Evolutionary conservation across 257 asterid species (phyloP).

Genomic region (Scutellaria barbata): DNA sequence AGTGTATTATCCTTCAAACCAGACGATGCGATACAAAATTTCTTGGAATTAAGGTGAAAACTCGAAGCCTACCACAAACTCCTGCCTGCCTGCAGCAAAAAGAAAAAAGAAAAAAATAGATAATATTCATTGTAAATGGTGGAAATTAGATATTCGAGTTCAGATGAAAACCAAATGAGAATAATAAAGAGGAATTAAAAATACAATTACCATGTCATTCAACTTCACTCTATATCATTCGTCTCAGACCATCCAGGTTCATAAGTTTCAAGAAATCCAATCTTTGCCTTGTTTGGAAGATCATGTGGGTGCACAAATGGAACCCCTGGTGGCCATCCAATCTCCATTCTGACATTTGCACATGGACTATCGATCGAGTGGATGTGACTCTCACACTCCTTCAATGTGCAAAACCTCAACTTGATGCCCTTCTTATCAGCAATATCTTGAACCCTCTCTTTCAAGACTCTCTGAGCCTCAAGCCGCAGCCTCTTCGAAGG

Average conservation of each 20-base stretch:
- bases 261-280: slow-evolving; percentile 94
- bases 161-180: slow-evolving; percentile 17
- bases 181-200: slow-evolving; percentile 41
- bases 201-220: slow-evolving; percentile 40
- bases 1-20: slow-evolving; percentile 10
- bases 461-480: slow-evolving; percentile 96
- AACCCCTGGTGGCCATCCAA: slow-evolving; percentile 97
- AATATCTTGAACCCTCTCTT: slow-evolving; percentile 95
- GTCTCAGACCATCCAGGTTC: slow-evolving; percentile 98
- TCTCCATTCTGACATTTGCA: slow-evolving; percentile 81
- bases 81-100: slow-evolving; percentile 28
- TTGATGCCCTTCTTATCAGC: slow-evolving; percentile 82
- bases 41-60: slow-evolving; percentile 20
- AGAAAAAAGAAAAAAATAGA: not conserved
- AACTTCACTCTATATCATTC: slow-evolving; percentile 74
- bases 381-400: slow-evolving; percentile 94
- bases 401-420: slow-evolving; percentile 88
- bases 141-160: not conserved
- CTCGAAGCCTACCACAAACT: slow-evolving; percentile 19
- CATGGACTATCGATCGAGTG: slow-evolving; percentile 92
- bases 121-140: not conserved
- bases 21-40: slow-evolving; percentile 21
- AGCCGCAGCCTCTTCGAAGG: slow-evolving; percentile 96
- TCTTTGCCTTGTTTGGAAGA: slow-evolving; percentile 99
- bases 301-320: slow-evolving; percentile 99